Evolutionary conservation across 2,329 filamentous ascomycete genomes (phyloP), one percentile per base, ranked within the genome.

Genomic region (Didymella pinodella): DNA sequence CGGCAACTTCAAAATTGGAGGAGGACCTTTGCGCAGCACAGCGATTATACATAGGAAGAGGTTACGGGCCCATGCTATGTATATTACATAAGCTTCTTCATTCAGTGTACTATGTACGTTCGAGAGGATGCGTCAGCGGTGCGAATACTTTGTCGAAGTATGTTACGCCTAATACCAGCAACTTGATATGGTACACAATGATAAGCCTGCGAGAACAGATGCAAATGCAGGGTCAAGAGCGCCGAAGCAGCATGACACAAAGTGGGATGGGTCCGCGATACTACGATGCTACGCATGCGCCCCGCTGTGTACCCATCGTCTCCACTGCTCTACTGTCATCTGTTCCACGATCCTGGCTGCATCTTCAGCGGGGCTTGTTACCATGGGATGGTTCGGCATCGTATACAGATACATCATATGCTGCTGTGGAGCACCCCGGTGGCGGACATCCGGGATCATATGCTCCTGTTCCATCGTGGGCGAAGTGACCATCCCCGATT

Each of bases 251-350:
- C 29, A 52, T 41, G 26, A 14, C 16, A 29, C n/a, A 12, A 44
- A 47, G 32, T 41, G 29, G 29, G 25, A 18, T 53, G 18, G 18
- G 12, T 4, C n/a, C 22, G 22, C 22, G 22, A 22, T 22, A 22
- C 22, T 22, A 16, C 16, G 38, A 41, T 14, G 29, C 29, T 55
- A 43, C 25, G 14, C 29, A 26, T 34, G 32, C 46, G 20, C 51
- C 36, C 48, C 48, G 16, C 43, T 52, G 32, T 29, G 36, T 36
- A 34, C 34, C 57, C 57, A 59, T 44, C 28, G 46, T 26, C 48
- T 59, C 57, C 51, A 59, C 22, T 60, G 40, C n/a, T 55, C 44
- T 18, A 48, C 43, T 16, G 48, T 48, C 31, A 40, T 48, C 22
- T 55, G 57, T 25, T 60, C 51, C 51, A 48, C 41, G 38, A 32